These are phyloP conservation scores for Agroathelia rolfsii DNA, from an alignment of 1,284 basidiomycete species.

Conservation along the genomic window DNA sequence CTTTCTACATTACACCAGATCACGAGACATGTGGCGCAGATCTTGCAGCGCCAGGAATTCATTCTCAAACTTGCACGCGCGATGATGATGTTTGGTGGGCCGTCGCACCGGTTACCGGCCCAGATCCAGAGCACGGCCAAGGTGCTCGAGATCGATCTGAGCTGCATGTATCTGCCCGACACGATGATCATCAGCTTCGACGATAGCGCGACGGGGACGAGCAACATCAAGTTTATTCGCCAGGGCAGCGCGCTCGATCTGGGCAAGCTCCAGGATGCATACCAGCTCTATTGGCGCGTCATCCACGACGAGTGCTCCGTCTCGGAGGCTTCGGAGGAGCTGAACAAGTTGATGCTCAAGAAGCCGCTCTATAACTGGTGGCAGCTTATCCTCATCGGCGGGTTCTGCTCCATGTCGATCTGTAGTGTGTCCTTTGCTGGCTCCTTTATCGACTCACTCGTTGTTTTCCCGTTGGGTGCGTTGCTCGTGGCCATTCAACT, in stretches of 20 bases:
- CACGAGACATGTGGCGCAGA: conserved; percentile 82
- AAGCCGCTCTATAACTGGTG: conserved; percentile 53
- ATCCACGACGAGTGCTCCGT: conserved; percentile 84
- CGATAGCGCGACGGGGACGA: conserved; percentile 72
- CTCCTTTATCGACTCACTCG: conserved; percentile 73
- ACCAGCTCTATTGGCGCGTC: conserved; percentile 80
- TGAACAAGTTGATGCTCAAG: conserved; percentile 72
- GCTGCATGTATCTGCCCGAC: conserved; percentile 82
- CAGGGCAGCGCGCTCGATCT: conserved; percentile 70
- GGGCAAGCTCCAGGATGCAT: conserved; percentile 69
- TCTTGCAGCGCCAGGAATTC: conserved; percentile 84
- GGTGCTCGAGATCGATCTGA: conserved; percentile 78
- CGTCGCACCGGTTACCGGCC: conserved; percentile 80
- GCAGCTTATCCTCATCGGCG: conserved; percentile 70
- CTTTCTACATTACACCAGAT: conserved; percentile 45
- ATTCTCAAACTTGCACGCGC: conserved; percentile 81
- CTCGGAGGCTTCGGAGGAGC: conserved; percentile 62
- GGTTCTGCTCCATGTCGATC: conserved; percentile 75
- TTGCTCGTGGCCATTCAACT: conserved; percentile 72
- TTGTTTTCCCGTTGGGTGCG: conserved; percentile 73
- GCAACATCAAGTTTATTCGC: conserved; percentile 78
- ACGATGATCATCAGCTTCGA: conserved; percentile 66
- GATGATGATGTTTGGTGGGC: conserved; percentile 93
- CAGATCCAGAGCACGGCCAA: conserved; percentile 82
- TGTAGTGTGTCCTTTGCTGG: conserved; percentile 65